These are phyloP conservation scores for Raphanus raphanistrum DNA, from an alignment of 345 rosid genomes.

Conservation along the genomic window DNA sequence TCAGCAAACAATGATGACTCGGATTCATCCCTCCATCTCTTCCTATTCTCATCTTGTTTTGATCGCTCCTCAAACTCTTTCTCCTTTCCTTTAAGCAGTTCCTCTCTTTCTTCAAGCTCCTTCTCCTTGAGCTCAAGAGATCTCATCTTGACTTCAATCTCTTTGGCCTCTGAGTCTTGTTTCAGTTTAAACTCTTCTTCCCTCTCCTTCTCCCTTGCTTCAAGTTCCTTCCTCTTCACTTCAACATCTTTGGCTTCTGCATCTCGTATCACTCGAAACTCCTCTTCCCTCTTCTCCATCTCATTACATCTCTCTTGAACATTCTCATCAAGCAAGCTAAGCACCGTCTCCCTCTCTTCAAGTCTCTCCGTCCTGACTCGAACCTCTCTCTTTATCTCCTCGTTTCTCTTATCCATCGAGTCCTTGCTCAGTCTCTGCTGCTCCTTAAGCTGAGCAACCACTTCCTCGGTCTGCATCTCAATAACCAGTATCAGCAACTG, in stretches of 20 bases:
- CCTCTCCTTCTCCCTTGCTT: conserved; percentile 21
- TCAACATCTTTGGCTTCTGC: background rate
- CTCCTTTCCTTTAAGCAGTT: background rate
- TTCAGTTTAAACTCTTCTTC: background rate
- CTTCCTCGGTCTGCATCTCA: background rate
- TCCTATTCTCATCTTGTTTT: background rate
- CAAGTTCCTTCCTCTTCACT: background rate
- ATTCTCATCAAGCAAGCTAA: background rate
- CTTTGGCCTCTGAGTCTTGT: background rate
- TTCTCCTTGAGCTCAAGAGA: conserved; percentile 3
- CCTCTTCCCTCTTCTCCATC: background rate
- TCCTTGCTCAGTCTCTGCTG: no score
- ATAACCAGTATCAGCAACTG: background rate
- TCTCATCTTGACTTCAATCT: background rate
- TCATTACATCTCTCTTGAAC: background rate
- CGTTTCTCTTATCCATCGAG: no score
- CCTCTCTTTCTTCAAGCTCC: background rate
- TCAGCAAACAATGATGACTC: background rate
- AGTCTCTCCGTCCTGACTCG: background rate
- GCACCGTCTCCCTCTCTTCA: background rate
- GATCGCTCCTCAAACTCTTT: background rate
- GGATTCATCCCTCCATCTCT: background rate
- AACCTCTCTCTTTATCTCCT: background rate
- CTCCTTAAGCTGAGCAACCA: background rate
- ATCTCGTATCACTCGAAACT: no score